Percentiles rank a stretch among this genome's conserved stretches.
These are phyloP conservation scores for Cardamine chenopodiifolia DNA, from an alignment of 345 rosid genomes.

Conservation along the genomic window DNA sequence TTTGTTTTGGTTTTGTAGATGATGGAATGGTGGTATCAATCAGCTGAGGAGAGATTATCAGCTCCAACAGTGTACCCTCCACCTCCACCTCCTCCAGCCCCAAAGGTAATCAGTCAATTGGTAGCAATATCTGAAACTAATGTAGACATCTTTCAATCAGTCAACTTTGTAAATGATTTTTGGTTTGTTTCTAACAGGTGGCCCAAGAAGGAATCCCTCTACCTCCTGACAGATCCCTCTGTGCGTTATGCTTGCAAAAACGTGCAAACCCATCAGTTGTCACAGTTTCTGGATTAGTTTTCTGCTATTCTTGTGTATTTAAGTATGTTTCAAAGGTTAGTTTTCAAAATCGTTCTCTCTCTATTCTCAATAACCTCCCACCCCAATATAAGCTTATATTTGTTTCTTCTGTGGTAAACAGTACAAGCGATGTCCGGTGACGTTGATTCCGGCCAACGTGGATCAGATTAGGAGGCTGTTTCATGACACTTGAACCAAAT, in stretches of 20 bases:
- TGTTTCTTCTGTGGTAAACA: constrained; percentile 37
- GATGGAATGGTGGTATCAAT: constrained; percentile 99
- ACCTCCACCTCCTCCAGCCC: constrained; percentile 95
- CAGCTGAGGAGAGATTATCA: constrained; percentile 98
- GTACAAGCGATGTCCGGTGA: constrained; percentile 93
- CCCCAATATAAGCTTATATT: constrained; percentile 1
- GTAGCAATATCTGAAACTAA: constrained; percentile 19
- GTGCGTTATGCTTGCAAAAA: constrained; percentile 92
- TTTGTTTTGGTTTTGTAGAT: constrained; percentile 53
- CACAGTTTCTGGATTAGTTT: constrained; percentile 91
- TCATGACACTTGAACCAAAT: constrained; percentile 61
- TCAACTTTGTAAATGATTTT: constrained; percentile 8
- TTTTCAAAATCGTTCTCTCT: constrained; percentile 8
- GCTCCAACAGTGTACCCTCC: constrained; percentile 98
- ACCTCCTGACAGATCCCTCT: constrained; percentile 70
- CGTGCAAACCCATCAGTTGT: constrained; percentile 95
- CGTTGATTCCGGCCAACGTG: constrained; percentile 72
- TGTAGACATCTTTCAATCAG: background rate
- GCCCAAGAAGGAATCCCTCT: constrained; percentile 88
- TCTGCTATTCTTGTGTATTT: constrained; percentile 93
- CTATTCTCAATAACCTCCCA: background rate
- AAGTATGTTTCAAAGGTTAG: constrained; percentile 89
- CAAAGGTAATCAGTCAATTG: constrained; percentile 57
- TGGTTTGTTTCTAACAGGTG: constrained; percentile 50
- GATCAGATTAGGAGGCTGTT: constrained; percentile 94